A percentile compares a stretch with the other conserved stretches of the same genome.
Evolutionary conservation across 208 protist species (phyloP).

Genomic region (Wallacemonas sp.): DNA sequence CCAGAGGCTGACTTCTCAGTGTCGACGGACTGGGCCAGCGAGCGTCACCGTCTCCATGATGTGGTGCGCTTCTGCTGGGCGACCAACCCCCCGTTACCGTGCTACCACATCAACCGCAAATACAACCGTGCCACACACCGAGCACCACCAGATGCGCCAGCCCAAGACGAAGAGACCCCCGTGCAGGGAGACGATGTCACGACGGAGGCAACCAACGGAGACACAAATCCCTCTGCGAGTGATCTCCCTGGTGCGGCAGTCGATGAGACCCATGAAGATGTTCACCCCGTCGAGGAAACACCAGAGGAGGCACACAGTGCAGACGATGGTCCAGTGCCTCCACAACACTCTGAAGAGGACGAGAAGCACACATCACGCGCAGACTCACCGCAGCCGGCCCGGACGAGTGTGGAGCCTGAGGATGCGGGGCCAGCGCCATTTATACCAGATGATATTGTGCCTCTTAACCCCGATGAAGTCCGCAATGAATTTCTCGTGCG

Average conservation of each 20-base stretch:
- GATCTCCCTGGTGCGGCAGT: no score
- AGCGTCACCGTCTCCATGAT: conserved; percentile 73
- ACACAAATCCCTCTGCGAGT: no score
- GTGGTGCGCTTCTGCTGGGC: conserved; percentile 73
- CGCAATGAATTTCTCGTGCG: conserved; percentile 17
- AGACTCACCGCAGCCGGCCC: no score
- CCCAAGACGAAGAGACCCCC: background rate
- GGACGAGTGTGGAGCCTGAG: no score
- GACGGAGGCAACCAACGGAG: no score
- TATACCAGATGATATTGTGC: conserved; percentile 18
- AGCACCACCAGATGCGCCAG: background rate
- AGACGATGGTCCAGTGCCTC: no score
- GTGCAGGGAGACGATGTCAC: background rate
- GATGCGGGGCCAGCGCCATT: conserved; percentile 9
- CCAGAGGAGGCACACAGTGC: no score
- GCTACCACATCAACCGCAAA: conserved; percentile 73
- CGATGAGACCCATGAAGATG: no score
- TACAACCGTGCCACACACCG: conserved; percentile 64
- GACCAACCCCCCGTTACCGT: conserved; percentile 67
- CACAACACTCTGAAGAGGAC: no score
- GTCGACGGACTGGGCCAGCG: conserved; percentile 75
- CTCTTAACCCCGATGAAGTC: conserved; percentile 23
- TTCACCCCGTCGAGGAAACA: no score
- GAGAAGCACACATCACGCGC: no score
- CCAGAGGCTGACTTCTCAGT: conserved; percentile 37